These are phyloP conservation scores for Sclerotinia subarctica DNA, from an alignment of 2,329 filamentous ascomycete species.

Conservation along the genomic window DNA sequence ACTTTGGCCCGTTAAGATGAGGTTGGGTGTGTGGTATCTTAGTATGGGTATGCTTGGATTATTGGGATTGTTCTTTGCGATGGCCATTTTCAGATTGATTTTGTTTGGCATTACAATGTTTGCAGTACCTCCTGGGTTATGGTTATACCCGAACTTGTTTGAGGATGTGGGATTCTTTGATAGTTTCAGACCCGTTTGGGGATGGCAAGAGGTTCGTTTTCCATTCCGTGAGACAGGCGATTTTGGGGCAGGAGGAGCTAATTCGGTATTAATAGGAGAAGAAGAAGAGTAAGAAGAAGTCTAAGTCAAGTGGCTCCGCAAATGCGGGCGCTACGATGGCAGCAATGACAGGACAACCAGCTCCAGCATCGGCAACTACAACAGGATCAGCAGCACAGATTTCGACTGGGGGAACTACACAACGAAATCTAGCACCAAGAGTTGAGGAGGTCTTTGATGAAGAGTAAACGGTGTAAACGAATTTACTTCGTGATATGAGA, in stretches of 20 bases:
- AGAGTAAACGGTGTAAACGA: slow-evolving; percentile 27
- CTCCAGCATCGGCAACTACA: slow-evolving; percentile 38
- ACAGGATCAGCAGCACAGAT: slow-evolving; percentile 41
- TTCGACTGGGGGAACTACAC: slow-evolving; percentile 38
- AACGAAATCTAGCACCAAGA: slow-evolving; percentile 43
- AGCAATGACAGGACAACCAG: slow-evolving; percentile 38
- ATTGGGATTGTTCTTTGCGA: slow-evolving; percentile 89
- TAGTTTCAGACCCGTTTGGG: slow-evolving; percentile 93
- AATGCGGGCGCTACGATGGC: slow-evolving; percentile 34
- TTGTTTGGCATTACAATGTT: slow-evolving; percentile 89
- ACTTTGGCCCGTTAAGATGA: slow-evolving; percentile 87
- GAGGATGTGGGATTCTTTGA: slow-evolving; percentile 99
- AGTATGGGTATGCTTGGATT: slow-evolving; percentile 90
- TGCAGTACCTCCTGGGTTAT: slow-evolving; percentile 78
- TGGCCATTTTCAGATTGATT: slow-evolving; percentile 96
- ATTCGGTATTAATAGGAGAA: slow-evolving; percentile 34
- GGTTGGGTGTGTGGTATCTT: slow-evolving; percentile 94
- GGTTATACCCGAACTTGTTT: slow-evolving; percentile 97
- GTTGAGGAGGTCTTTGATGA: slow-evolving; percentile 46
- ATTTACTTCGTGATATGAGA: background rate
- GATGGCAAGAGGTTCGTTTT: slow-evolving; percentile 84
- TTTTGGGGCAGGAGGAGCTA: background rate
- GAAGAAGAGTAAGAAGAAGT: slow-evolving; percentile 41
- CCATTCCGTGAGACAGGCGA: background rate
- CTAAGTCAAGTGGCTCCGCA: slow-evolving; percentile 35